Conservation (phyloP, 208 protist species). For the Angomonas deanei region DNA sequence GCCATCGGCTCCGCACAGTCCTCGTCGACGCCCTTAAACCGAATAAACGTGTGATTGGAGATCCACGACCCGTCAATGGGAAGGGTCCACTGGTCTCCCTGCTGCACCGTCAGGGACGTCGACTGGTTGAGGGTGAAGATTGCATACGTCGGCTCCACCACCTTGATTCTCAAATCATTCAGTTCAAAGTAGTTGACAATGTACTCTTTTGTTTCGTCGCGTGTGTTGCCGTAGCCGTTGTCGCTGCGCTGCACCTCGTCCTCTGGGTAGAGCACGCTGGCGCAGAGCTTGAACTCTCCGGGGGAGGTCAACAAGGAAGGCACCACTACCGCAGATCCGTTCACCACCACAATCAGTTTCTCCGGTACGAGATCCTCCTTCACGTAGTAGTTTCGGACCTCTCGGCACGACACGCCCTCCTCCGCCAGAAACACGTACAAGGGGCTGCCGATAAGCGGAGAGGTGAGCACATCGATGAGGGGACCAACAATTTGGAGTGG, state of each 20-base stretch:
- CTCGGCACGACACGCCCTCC: conserved; percentile 29
- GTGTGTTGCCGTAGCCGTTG: conserved; percentile 1
- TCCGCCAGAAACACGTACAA: conserved; percentile 65
- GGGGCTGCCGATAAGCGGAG: conserved; percentile 28
- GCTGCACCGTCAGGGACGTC: conserved; percentile 48
- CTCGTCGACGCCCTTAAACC: conserved; percentile 25
- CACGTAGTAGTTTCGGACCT: conserved; percentile 42
- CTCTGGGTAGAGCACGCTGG: conserved; percentile 43
- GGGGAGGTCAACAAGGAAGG: conserved; percentile 33
- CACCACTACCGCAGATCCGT: conserved; percentile 46
- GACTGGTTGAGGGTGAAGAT: conserved; percentile 60
- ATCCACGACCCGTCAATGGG: conserved; percentile 51
- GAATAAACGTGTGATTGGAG: conserved; percentile 42
- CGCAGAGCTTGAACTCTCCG: conserved; percentile 58
- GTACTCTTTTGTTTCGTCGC: conserved; percentile 17
- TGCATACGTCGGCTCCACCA: conserved; percentile 45
- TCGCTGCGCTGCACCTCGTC: conserved; percentile 19
- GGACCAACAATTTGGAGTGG: conserved; percentile 44
- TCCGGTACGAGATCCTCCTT: conserved; percentile 24
- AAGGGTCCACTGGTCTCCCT: conserved; percentile 64
- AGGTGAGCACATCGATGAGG: conserved; percentile 34
- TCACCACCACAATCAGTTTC: conserved; percentile 36
- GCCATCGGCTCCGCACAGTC: conserved; percentile 42
- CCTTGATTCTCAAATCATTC: conserved; percentile 28
- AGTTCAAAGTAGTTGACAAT: conserved; percentile 56